Conservation (phyloP, 768 basidiomycete species). For the Mycena venus region DNA sequence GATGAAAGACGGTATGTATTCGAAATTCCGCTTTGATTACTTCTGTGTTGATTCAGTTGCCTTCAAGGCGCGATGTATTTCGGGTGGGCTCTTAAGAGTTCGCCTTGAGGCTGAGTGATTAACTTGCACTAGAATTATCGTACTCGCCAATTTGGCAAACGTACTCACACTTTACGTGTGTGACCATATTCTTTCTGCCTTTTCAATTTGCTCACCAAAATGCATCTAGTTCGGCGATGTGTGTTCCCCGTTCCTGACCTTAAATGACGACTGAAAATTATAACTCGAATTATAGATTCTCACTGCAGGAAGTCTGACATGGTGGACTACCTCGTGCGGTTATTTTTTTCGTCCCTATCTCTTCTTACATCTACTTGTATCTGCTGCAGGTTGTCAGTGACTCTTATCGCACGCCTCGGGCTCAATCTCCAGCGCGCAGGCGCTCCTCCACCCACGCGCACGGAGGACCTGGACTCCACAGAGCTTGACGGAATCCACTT, state of each 20-base stretch:
- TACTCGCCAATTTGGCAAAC: constrained; percentile 1
- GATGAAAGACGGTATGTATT: constrained; percentile 2
- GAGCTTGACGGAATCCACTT: not conserved
- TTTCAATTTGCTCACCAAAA: not conserved
- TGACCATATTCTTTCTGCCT: not conserved
- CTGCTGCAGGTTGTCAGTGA: not conserved
- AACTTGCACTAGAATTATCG: not conserved
- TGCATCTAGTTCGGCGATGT: not conserved
- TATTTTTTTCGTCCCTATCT: not conserved
- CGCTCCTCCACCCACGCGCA: not conserved
- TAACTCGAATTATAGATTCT: not conserved
- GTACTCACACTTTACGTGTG: not conserved
- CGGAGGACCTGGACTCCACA: not conserved
- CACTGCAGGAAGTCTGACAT: not conserved
- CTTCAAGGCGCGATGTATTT: constrained; percentile 4
- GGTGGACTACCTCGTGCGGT: not conserved
- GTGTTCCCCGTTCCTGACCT: not conserved
- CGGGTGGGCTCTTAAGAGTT: not conserved
- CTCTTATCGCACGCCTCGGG: constrained; percentile 1
- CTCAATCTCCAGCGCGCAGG: not conserved
- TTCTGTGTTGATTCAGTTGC: not conserved
- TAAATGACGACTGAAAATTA: not conserved
- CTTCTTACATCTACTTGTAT: not conserved
- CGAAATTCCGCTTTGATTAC: not conserved
- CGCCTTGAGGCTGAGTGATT: not conserved